Base-by-base conservation (phyloP, 495 filamentous ascomycete species). In the Platismatia glauca region DNA sequence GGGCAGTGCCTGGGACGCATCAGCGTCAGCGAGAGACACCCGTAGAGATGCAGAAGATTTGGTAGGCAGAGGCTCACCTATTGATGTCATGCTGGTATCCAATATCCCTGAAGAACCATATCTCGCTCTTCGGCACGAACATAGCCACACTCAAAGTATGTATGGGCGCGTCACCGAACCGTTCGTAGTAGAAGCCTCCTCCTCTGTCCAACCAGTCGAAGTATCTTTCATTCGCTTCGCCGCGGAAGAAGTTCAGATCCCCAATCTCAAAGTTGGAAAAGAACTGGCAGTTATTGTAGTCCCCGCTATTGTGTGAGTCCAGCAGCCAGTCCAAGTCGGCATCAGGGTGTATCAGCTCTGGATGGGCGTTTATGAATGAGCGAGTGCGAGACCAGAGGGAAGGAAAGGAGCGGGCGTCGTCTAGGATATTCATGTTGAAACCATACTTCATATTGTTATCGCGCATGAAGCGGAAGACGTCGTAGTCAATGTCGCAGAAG, bases 401-500 rank as follows among this genome's bases (percentile, higher is more conserved):
- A 16, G 76, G 78, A 58, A 81, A 77, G 11, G 78, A 78, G 33
- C 74, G 73, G 37, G 77, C 75, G 64, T 80, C 78, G 62, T 83
- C 80, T 33, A 82, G 70, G 37, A 81, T 81, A 37, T 78, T 79
- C 76, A 81, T 81, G 63, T 79, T 82, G 64, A 81, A 81, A 13
- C 79, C 89, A 71, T 94, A 94, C 35, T 87, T 91, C 74, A 92
- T 91, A 76, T 92, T 89, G 76, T 90, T 81, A 73, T 93, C 89
- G 57, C 83, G 79, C 89, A 94, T 92, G 73, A 87, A 93, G 66
- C 85, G 84, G 81, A 94, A 94, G 57, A 92, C 86, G 71, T 94
- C 89, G 78, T 94, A 94, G 75, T 91, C 88, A 64, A 92, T 76
- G 71, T 91, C 86, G 78, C 89, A 92, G 81, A 91, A 61, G 44